phyloP scores from a whole-genome alignment of 345 rosid species.

The Aethionema arabicum region DNA sequence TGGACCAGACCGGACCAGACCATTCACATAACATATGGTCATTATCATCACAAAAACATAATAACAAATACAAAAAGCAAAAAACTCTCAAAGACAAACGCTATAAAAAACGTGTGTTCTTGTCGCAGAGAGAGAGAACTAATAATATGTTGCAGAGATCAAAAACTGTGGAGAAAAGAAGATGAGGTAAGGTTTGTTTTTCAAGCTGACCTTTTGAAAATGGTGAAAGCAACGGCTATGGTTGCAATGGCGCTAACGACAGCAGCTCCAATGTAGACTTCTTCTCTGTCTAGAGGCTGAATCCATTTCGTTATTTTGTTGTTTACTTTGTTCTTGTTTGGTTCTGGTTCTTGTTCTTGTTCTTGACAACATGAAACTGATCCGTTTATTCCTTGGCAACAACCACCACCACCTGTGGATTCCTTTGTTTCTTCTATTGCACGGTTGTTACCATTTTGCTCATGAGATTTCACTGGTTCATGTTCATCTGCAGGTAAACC shows the following conservation, averaged over 20 bases:
- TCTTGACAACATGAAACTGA: conserved; percentile 76
- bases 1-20: not conserved
- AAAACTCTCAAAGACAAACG: too few relatives aligned
- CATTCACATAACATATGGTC: not conserved
- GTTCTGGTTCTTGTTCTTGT: conserved; percentile 38
- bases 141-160: conserved; percentile 9
- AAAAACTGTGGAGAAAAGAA: conserved; percentile 15
- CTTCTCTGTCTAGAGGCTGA: conserved; percentile 55
- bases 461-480: conserved; percentile 40
- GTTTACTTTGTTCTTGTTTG: conserved; percentile 35
- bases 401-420: conserved; percentile 47
- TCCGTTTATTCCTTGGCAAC: conserved; percentile 77
- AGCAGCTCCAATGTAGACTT: conserved; percentile 57
- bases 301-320: conserved; percentile 44
- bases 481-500: conserved; percentile 44
- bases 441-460: conserved; percentile 38
- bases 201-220: conserved; percentile 62
- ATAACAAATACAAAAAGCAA: conserved; percentile 3
- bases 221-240: conserved; percentile 63
- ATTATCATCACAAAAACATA: not conserved
- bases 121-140: too few relatives aligned
- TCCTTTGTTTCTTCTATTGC: conserved; percentile 37
- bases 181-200: conserved; percentile 5
- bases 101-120: too few relatives aligned
- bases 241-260: conserved; percentile 71